Conservation (phyloP, 148 eudicot genomes). For the Silene uniflora region DNA sequence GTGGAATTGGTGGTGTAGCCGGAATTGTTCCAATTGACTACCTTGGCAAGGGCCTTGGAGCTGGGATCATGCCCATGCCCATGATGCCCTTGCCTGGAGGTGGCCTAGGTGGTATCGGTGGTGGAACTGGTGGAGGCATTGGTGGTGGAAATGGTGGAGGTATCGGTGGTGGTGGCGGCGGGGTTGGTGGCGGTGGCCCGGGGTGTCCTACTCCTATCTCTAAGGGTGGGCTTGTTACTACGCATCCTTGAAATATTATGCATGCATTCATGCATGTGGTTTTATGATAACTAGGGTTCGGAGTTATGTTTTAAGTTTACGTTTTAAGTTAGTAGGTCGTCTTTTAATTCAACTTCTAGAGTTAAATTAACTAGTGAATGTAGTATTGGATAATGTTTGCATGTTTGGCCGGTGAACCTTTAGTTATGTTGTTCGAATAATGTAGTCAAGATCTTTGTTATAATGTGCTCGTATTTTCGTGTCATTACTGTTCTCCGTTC, state of each 20-base stretch:
- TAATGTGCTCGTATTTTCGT: too few species aligned
- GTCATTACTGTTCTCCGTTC: too few species aligned
- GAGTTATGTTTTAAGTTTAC: too few species aligned
- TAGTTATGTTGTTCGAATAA: too few species aligned
- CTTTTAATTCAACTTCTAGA: too few species aligned
- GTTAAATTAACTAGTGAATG: too few species aligned
- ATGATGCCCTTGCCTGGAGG: conserved; percentile 24
- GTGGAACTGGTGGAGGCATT: conserved; percentile 16
- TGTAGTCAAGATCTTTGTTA: too few species aligned
- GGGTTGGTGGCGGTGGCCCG: conserved; percentile 21
- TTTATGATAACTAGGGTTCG: too few species aligned
- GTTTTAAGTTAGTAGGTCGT: too few species aligned
- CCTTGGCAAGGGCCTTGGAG: conserved; percentile 25
- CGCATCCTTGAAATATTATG: background rate
- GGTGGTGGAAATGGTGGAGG: conserved; percentile 29
- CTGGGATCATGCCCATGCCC: conserved; percentile 14
- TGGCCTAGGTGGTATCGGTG: conserved; percentile 26
- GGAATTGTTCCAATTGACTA: conserved; percentile 44
- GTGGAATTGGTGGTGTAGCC: conserved; percentile 40
- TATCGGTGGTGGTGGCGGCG: conserved; percentile 24
- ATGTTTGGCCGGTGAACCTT: too few species aligned
- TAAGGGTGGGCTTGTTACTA: conserved; percentile 5
- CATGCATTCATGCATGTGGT: background rate
- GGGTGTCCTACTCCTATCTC: conserved; percentile 14
- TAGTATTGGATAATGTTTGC: too few species aligned